A percentile compares a stretch with the other conserved stretches of the same genome.
Evolutionary conservation across 2,329 filamentous ascomycete genomes (phyloP).

Genomic region (Colletotrichum destructivum): DNA sequence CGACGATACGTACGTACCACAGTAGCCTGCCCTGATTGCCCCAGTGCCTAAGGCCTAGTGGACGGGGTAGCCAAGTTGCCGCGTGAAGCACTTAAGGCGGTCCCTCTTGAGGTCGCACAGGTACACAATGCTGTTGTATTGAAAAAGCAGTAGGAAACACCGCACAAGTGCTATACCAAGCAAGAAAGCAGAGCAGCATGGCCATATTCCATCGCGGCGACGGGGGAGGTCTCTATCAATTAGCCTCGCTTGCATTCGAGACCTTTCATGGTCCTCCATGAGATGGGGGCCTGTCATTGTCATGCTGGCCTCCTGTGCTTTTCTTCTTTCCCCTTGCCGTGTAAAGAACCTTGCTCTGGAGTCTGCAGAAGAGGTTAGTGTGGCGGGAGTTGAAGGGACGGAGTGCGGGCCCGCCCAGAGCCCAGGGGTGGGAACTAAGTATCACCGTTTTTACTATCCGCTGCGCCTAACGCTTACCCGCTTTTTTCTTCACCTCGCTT

Average conservation of each 20-base stretch:
- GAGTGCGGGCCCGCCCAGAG: constrained; percentile 1
- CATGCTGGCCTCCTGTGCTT: constrained; percentile 20
- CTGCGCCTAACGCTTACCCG: constrained; percentile 8
- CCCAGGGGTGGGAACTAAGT: constrained; percentile 8
- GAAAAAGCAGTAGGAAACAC: background rate
- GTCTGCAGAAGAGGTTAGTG: constrained; percentile 11
- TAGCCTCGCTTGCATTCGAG: background rate
- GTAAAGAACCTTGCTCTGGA: constrained; percentile 17
- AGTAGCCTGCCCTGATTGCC: background rate
- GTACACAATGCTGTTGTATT: no score
- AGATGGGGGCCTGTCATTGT: constrained; percentile 15
- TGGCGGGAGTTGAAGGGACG: constrained; percentile 2
- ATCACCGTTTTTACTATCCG: constrained; percentile 19
- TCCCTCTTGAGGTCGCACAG: no score
- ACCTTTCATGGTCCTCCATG: constrained; percentile 8
- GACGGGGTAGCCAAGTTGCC: background rate
- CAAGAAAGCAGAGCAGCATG: no score
- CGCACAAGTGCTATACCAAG: no score
- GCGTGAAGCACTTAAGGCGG: background rate
- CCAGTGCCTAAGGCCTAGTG: background rate
- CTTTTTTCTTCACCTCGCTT: background rate
- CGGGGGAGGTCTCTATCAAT: no score
- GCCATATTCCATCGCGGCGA: no score
- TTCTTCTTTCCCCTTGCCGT: background rate
- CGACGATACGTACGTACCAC: background rate